These are phyloP conservation scores for Cyclotella kingstonii DNA, from an alignment of 108 stramenopile species.

Conservation along the genomic window DNA sequence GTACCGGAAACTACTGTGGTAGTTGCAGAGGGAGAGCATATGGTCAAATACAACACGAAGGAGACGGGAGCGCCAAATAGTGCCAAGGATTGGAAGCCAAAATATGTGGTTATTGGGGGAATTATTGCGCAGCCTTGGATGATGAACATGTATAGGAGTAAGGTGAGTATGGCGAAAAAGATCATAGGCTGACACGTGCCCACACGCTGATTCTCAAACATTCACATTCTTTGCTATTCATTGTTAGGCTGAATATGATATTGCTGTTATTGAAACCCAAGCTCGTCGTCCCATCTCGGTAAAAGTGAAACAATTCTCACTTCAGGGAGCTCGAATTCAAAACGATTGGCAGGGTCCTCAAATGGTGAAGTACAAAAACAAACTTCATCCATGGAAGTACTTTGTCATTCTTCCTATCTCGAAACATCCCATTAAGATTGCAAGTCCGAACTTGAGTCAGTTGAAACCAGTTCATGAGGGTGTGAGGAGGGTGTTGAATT, in stretches of 20 bases:
- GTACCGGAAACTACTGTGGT: slow-evolving; percentile 83
- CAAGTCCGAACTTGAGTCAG: slow-evolving; percentile 72
- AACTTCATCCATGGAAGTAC: slow-evolving; percentile 88
- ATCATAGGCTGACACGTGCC: too few relatives aligned
- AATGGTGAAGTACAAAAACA: slow-evolving; percentile 93
- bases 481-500: slow-evolving; percentile 75
- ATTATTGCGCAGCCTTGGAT: slow-evolving; percentile 93
- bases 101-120: slow-evolving; percentile 89
- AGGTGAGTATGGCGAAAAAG: slow-evolving; percentile 46
- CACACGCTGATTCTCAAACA: background rate
- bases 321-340: slow-evolving; percentile 86
- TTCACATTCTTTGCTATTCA: background rate
- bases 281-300: slow-evolving; percentile 86
- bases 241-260: slow-evolving; percentile 81
- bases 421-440: slow-evolving; percentile 90
- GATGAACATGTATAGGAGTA: slow-evolving; percentile 93
- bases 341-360: slow-evolving; percentile 93
- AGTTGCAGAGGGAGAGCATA: slow-evolving; percentile 86
- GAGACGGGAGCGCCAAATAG: slow-evolving; percentile 83
- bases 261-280: slow-evolving; percentile 90
- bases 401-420: slow-evolving; percentile 81
- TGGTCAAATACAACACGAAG: slow-evolving; percentile 89
- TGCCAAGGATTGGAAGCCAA: slow-evolving; percentile 90
- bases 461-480: slow-evolving; percentile 87
- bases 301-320: slow-evolving; percentile 89